These are phyloP conservation scores for Penicillium sp. DNA, from an alignment of 2,329 filamentous ascomycete species.

Conservation along the genomic window DNA sequence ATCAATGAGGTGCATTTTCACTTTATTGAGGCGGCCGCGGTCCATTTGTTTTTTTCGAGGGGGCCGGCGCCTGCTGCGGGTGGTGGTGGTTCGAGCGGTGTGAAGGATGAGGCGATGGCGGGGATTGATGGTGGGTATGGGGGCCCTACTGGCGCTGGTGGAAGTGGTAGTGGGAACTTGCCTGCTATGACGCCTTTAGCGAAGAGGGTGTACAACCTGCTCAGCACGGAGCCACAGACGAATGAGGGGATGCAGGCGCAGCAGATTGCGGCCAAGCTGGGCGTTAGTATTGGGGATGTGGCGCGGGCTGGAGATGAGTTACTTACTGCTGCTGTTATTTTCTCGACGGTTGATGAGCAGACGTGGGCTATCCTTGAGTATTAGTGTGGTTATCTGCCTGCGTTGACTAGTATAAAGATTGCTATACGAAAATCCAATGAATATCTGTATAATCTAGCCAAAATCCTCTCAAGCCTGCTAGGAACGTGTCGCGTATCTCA, in stretches of 20 bases:
- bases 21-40: conserved; percentile 84
- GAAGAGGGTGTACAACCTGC: conserved; percentile 71
- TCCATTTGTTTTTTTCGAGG: conserved; percentile 81
- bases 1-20: conserved; percentile 95
- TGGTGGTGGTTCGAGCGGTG: conserved; percentile 44
- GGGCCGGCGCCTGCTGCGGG: conserved; percentile 62
- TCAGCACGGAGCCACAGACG: conserved; percentile 70
- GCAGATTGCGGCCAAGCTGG: conserved; percentile 69
- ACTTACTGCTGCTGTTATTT: conserved; percentile 74
- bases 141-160: conserved; percentile 32
- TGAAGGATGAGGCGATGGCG: conserved; percentile 36
- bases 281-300: conserved; percentile 72
- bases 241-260: conserved; percentile 86
- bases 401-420: not conserved
- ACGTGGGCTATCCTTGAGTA: conserved; percentile 85
- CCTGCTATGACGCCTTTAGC: conserved; percentile 61
- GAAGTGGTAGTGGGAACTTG: conserved; percentile 40
- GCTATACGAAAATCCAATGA: not conserved
- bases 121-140: conserved; percentile 26
- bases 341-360: conserved; percentile 88
- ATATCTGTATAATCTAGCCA: not conserved
- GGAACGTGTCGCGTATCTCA: not conserved
- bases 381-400: conserved; percentile 17
- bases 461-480: not conserved
- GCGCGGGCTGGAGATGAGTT: conserved; percentile 82